Conservation (phyloP, 2,329 filamentous ascomycete species). For the Madurella fahalii region DNA sequence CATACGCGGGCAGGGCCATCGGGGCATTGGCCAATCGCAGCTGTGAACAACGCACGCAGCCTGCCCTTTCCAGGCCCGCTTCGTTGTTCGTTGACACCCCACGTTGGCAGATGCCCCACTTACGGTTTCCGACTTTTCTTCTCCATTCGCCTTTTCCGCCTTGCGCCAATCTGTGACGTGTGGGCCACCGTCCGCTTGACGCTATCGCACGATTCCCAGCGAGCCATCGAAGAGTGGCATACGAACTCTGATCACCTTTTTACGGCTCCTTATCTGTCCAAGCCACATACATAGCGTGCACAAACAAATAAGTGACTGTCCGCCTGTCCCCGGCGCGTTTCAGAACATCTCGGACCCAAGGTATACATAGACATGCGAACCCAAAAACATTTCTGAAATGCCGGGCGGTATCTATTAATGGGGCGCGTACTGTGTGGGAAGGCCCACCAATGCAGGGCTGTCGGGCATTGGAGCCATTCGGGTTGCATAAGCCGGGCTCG, state of each 20-base stretch:
- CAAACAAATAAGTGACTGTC: too few species aligned
- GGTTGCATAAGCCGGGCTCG: slow-evolving; percentile 10
- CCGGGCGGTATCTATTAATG: slow-evolving; percentile 8
- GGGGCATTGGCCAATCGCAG: slow-evolving; percentile 5
- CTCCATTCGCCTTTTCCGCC: slow-evolving; percentile 27
- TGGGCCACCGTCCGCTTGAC: background rate
- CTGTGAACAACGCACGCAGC: slow-evolving; percentile 2
- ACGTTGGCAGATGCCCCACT: background rate
- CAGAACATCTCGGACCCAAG: too few species aligned
- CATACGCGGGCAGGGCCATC: too few species aligned
- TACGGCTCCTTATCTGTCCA: too few species aligned
- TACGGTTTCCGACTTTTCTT: slow-evolving; percentile 8
- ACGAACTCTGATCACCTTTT: too few species aligned
- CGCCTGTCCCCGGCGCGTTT: too few species aligned
- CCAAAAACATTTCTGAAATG: background rate
- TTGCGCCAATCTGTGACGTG: slow-evolving; percentile 2
- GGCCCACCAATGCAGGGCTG: too few species aligned
- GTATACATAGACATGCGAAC: background rate
- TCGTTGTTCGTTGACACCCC: slow-evolving; percentile 1
- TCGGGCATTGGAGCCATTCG: background rate
- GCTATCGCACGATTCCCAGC: too few species aligned
- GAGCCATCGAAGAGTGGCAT: too few species aligned
- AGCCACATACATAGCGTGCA: too few species aligned
- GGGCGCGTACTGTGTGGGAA: background rate
- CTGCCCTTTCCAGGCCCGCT: background rate